A percentile compares a stretch with the other conserved stretches of the same genome.
Evolutionary conservation across 805 yeast genomes (phyloP).

Genomic region (Saccharomyces eubayanus): DNA sequence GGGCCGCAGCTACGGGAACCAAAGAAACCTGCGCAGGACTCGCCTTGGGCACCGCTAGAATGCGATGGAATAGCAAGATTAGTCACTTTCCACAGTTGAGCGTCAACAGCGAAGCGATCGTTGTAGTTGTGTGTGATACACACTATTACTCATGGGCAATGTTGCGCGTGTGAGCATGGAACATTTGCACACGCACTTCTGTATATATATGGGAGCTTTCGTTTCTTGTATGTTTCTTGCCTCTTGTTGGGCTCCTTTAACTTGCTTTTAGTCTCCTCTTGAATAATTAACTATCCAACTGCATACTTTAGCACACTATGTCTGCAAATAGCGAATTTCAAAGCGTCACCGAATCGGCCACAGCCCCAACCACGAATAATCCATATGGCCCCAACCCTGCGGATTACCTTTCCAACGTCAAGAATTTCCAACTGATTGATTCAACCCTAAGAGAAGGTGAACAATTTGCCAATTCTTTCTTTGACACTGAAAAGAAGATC

Average conservation of each 20-base stretch:
- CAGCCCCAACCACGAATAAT: slow-evolving; percentile 32
- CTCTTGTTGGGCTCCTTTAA: not conserved
- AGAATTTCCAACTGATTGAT: slow-evolving; percentile 83
- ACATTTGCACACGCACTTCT: not conserved
- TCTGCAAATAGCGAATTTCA: slow-evolving; percentile 8
- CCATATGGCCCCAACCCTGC: slow-evolving; percentile 96
- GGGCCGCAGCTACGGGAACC: not conserved
- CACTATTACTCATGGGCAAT: not conserved
- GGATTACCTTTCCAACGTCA: slow-evolving; percentile 83
- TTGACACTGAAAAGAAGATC: slow-evolving; percentile 87
- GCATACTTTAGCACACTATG: not conserved
- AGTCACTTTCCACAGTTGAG: not conserved
- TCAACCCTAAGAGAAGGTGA: slow-evolving; percentile 97
- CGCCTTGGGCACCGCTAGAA: not conserved
- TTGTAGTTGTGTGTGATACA: not conserved
- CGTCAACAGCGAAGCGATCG: not conserved
- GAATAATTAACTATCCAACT: not conserved
- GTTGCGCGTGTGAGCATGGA: not conserved
- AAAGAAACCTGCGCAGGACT: not conserved
- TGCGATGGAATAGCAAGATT: not conserved
- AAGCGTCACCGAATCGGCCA: slow-evolving; percentile 11
- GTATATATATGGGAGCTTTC: not conserved
- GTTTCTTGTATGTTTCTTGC: not conserved
- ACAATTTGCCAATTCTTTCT: slow-evolving; percentile 96
- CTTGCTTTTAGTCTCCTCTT: not conserved